Conservation (phyloP, 2,329 filamentous ascomycete genomes). For the Chaetothyriales sp. region DNA sequence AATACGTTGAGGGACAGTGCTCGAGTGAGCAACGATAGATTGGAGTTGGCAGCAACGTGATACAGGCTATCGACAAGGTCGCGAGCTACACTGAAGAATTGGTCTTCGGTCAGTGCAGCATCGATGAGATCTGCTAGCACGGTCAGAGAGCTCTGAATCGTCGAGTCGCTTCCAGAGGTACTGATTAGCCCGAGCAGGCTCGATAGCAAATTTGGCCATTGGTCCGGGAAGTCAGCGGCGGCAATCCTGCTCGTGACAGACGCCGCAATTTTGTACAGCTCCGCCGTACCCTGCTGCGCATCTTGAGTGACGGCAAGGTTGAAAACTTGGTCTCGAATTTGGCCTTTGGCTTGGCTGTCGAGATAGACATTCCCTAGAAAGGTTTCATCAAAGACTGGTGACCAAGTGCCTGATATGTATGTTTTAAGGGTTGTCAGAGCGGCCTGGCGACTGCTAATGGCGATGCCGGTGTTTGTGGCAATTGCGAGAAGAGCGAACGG, state of each 20-base stretch:
- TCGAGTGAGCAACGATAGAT: constrained; percentile 60
- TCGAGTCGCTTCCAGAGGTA: constrained; percentile 57
- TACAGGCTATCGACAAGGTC: constrained; percentile 76
- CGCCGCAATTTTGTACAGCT: constrained; percentile 43
- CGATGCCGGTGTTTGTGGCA: constrained; percentile 60
- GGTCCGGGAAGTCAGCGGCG: constrained; percentile 78
- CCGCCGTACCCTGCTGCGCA: constrained; percentile 25
- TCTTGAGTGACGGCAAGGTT: constrained; percentile 61
- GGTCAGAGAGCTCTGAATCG: constrained; percentile 78
- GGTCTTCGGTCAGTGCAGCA: constrained; percentile 81
- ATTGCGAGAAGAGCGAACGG: constrained; percentile 69
- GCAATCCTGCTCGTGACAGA: constrained; percentile 89
- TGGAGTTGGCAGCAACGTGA: constrained; percentile 63
- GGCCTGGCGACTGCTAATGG: constrained; percentile 65
- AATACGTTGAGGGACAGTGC: constrained; percentile 84
- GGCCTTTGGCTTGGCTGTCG: constrained; percentile 56
- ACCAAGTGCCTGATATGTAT: constrained; percentile 79
- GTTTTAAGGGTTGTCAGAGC: constrained; percentile 67
- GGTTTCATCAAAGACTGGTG: constrained; percentile 52
- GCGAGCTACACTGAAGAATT: constrained; percentile 81
- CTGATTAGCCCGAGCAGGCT: constrained; percentile 61
- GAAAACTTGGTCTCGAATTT: constrained; percentile 60
- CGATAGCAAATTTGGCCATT: constrained; percentile 83
- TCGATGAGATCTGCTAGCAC: constrained; percentile 84
- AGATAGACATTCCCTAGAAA: constrained; percentile 56